Conservation (phyloP, 257 asterid species). For the Gardenia jasminoides region DNA sequence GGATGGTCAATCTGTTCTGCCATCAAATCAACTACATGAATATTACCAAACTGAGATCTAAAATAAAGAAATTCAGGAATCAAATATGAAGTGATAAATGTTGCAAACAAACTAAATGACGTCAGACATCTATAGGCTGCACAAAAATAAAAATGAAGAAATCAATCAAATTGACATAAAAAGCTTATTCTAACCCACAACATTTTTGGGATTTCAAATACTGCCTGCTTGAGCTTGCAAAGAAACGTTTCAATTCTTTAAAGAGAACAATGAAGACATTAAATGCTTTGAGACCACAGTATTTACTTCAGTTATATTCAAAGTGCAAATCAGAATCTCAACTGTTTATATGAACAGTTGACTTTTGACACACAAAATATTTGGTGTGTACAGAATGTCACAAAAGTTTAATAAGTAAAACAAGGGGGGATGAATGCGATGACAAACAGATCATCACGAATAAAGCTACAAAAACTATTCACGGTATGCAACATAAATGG, state of each 20-base stretch:
- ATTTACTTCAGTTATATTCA: neutral
- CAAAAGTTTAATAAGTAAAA: neutral
- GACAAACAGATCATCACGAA: neutral
- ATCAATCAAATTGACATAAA: neutral
- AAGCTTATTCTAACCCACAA: neutral
- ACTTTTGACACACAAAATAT: neutral
- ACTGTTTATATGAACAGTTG: neutral
- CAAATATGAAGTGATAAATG: neutral
- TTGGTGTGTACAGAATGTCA: neutral
- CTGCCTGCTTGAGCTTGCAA: neutral
- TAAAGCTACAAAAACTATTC: neutral
- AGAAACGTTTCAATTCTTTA: neutral
- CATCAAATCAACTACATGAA: slow-evolving; percentile 34
- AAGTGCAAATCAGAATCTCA: neutral
- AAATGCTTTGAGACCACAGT: no score
- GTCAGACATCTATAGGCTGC: neutral
- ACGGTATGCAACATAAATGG: neutral
- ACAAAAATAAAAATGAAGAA: neutral
- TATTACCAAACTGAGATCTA: neutral
- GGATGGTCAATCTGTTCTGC: slow-evolving; percentile 91
- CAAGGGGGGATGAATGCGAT: neutral
- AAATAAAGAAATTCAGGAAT: neutral
- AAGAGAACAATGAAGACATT: neutral
- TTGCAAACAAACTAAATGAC: neutral
- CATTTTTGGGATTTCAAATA: neutral